Base-by-base conservation (phyloP, 2,329 filamentous ascomycete species). In the Diaporthe nobilis region DNA sequence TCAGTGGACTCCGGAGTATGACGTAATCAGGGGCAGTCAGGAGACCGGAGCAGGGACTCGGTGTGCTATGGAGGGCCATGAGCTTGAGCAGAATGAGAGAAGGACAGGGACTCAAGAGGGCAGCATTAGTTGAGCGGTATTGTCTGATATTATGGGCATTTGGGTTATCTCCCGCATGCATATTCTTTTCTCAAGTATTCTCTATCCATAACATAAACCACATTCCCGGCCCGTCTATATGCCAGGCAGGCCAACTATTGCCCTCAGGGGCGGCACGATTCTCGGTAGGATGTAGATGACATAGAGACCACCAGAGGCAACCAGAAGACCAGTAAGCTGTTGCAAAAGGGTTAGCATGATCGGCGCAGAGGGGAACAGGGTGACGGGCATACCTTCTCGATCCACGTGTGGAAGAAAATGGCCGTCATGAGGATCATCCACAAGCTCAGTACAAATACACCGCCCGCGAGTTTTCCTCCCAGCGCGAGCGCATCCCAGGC, bases 341-440 rank as follows among this genome's bases (percentile, higher is more conserved):
- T 0, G 78, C 84, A 75, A 84, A 81, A 72, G 71, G 61, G 55
- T 47, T 68, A 15, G 65, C n/a, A n/a, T 42, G 25, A 2, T 13
- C 4, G 17, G 2, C 0, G 5, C 31, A 37, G 8, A 1, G 34
- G 7, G 3, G 6, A n/a, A n/a, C 47, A 31, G 17, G 10, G 17
- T 2, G 17, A 17, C 3, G 13, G 17, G 82, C 88, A 81, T 80
- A 94, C 93, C 93, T 98, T 99, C 87, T 99, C 97, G 80, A 97
- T 93, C 96, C 96, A 98, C 0, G 97, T 99, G 84, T 99, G 97
- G 82, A 99, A 99, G 88, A 96, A 99, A 53, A 97, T 96, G 3
- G 96, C 96, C 55, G 97, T 99, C 97, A 99, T 99, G 77, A 98
- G 88, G 82, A 99, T 85, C 97, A 99, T 99, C 95, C 97, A 98